Evolutionary conservation across 768 basidiomycete genomes (phyloP).

Genomic region (Leccinum longicurvipes): DNA sequence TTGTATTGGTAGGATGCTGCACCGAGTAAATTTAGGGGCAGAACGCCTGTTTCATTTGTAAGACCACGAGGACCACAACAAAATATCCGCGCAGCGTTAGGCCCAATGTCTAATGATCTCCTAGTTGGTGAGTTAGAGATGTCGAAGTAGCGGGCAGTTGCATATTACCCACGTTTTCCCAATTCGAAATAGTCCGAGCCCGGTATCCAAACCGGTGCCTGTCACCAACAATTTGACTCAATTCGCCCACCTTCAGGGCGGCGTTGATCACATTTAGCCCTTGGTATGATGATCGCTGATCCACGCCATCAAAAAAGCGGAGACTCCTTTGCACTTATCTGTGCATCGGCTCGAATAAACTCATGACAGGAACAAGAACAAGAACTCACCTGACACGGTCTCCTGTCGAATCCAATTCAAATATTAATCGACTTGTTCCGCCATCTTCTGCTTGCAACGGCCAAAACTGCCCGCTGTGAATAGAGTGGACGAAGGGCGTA

Average conservation of each 20-base stretch:
- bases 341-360: neutral
- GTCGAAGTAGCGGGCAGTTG: too few relatives aligned
- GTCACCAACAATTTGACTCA: neutral
- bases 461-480: neutral
- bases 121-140: too few relatives aligned
- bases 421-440: neutral
- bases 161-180: neutral
- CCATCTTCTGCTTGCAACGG: neutral
- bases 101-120: too few relatives aligned
- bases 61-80: neutral
- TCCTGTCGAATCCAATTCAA: neutral
- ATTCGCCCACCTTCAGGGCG: neutral
- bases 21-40: neutral
- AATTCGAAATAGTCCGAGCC: neutral
- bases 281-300: neutral
- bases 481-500: neutral
- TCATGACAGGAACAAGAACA: too few relatives aligned
- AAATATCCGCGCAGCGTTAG: neutral
- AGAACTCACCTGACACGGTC: neutral
- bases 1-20: neutral
- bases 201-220: too few relatives aligned
- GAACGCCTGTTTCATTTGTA: neutral
- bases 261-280: neutral
- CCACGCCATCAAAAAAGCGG: slow-evolving; percentile 1
- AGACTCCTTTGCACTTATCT: neutral